phyloP scores from a whole-genome alignment of 768 basidiomycete genomes.

The Podaxis carcinomalis region DNA sequence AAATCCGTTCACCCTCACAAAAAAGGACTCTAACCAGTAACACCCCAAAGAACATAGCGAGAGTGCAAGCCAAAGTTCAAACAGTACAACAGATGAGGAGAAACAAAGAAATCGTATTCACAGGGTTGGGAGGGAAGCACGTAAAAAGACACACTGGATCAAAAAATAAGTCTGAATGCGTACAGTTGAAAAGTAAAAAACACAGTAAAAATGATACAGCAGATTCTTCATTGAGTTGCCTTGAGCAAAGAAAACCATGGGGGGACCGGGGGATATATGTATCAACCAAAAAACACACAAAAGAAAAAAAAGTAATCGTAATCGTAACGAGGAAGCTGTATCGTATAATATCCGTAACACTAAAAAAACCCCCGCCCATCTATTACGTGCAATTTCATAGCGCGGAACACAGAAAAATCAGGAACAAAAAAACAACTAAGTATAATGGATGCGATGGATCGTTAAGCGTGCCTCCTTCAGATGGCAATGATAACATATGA shows the following conservation, averaged over 20 bases:
- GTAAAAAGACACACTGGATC: neutral
- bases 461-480: conserved; percentile 51
- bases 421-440: conserved; percentile 32
- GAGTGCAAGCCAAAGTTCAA: too few species aligned
- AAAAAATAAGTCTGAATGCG: neutral
- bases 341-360: conserved; percentile 5
- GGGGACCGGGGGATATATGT: neutral
- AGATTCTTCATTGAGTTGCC: conserved; percentile 1
- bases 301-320: neutral
- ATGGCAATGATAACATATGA: conserved; percentile 39
- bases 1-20: too few species aligned
- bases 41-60: too few species aligned
- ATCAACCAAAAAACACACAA: conserved; percentile 4
- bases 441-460: conserved; percentile 29
- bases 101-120: conserved; percentile 5
- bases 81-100: neutral
- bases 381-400: conserved; percentile 52
- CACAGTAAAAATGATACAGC: conserved; percentile 5
- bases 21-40: too few species aligned
- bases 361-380: conserved; percentile 25
- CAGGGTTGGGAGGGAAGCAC: neutral
- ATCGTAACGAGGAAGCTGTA: neutral
- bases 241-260: conserved; percentile 5
- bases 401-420: conserved; percentile 24
- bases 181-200: neutral